Evolutionary conservation across 2,329 filamentous ascomycete species (phyloP).

Genomic region (Sporothrix luriei): DNA sequence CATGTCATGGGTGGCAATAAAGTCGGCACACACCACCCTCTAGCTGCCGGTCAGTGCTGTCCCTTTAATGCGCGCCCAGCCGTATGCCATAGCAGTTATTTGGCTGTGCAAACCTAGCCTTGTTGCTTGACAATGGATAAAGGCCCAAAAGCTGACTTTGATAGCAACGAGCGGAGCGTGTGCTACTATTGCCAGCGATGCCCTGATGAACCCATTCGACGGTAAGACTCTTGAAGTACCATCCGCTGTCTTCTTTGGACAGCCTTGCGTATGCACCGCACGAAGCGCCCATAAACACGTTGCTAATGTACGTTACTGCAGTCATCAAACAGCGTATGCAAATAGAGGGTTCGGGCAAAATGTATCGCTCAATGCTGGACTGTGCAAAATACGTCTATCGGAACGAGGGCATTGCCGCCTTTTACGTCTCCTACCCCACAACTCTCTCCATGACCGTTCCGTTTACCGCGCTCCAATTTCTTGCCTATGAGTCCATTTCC

Average conservation of each 20-base stretch:
- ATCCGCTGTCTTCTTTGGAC: neutral
- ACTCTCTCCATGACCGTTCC: conserved; percentile 98
- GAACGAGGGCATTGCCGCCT: conserved; percentile 83
- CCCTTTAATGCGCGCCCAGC: neutral
- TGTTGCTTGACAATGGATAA: neutral
- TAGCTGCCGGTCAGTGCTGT: conserved; percentile 77
- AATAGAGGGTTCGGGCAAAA: conserved; percentile 84
- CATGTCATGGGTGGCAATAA: conserved; percentile 92
- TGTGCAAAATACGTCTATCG: conserved; percentile 88
- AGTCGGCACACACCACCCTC: conserved; percentile 82
- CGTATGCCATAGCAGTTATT: neutral
- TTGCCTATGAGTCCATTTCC: conserved; percentile 95
- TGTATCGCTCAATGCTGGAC: conserved; percentile 82
- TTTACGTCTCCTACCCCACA: conserved; percentile 98
- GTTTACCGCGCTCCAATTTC: conserved; percentile 95
- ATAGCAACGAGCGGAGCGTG: conserved; percentile 88
- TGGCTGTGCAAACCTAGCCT: neutral
- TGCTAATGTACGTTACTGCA: conserved; percentile 45
- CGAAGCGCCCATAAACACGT: neutral
- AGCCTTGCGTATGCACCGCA: neutral
- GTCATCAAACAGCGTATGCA: conserved; percentile 99
- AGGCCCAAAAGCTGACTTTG: neutral
- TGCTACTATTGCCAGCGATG: conserved; percentile 95
- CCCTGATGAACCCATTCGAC: conserved; percentile 99
- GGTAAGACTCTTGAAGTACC: conserved; percentile 58